These are phyloP conservation scores for Entelexis paramagnoliae DNA, from an alignment of 1,139 yeast genomes.

Conservation along the genomic window DNA sequence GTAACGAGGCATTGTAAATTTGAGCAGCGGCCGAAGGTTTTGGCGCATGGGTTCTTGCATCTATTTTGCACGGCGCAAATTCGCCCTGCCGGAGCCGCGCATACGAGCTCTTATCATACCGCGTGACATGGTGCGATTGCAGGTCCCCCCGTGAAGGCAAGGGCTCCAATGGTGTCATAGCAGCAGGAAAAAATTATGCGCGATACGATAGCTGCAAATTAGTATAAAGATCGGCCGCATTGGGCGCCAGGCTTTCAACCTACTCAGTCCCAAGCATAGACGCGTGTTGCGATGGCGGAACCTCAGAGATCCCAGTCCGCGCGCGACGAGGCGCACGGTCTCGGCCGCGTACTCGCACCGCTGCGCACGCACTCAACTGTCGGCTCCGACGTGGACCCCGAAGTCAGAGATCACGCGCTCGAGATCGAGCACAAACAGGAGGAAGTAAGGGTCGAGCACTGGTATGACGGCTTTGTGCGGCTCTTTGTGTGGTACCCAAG, in stretches of 20 bases:
- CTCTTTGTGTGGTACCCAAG: constrained; percentile 31
- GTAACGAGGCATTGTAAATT: too few relatives aligned
- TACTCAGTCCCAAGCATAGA: too few relatives aligned
- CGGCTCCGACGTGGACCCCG: background rate
- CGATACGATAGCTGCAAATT: too few relatives aligned
- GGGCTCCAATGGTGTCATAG: constrained; percentile 1
- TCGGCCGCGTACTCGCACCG: background rate
- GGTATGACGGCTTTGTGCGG: constrained; percentile 28
- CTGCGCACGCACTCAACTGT: background rate
- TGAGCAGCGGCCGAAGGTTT: too few relatives aligned
- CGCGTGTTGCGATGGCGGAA: background rate
- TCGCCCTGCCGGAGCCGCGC: too few relatives aligned
- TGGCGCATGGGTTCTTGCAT: too few relatives aligned
- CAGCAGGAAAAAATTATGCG: background rate
- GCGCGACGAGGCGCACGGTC: background rate
- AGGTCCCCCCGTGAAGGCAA: background rate
- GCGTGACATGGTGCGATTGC: constrained; percentile 5
- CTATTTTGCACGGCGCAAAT: too few relatives aligned
- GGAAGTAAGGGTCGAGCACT: constrained; percentile 19
- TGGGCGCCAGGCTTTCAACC: too few relatives aligned
- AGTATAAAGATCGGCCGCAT: background rate
- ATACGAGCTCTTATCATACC: background rate
- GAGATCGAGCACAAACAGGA: constrained; percentile 11
- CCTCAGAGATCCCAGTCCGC: background rate
- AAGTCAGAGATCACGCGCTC: background rate